A percentile compares a stretch with the other conserved stretches of the same genome.
These are phyloP conservation scores for Tarenaya hassleriana DNA, from an alignment of 345 rosid genomes.

Conservation along the genomic window DNA sequence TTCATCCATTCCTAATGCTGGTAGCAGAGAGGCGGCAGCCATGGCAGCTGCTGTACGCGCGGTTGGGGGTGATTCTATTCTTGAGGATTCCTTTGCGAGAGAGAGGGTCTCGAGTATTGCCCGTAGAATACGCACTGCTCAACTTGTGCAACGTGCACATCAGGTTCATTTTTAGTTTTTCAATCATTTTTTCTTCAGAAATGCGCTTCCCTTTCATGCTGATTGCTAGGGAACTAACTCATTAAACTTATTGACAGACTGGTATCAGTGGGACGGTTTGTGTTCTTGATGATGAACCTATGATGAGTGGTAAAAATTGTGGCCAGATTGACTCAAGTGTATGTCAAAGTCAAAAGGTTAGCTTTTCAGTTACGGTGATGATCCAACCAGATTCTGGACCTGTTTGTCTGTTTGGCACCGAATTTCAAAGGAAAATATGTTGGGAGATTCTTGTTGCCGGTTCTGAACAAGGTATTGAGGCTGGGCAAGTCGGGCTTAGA, in stretches of 20 bases:
- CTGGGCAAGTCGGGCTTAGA: constrained; percentile 97
- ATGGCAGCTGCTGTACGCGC: constrained; percentile 99
- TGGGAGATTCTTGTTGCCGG: constrained; percentile 99
- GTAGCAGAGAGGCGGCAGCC: constrained; percentile 99
- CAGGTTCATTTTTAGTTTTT: constrained; percentile 42
- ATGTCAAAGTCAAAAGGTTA: constrained; percentile 76
- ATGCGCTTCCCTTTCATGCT: constrained; percentile 15
- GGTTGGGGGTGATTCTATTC: constrained; percentile 98
- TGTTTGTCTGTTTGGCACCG: constrained; percentile 94
- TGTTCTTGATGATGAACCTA: constrained; percentile 95
- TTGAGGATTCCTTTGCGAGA: constrained; percentile 98
- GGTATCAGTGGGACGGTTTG: constrained; percentile 80
- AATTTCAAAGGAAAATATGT: constrained; percentile 85
- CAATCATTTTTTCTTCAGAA: background rate
- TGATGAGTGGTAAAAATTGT: constrained; percentile 76
- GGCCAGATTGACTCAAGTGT: constrained; percentile 75
- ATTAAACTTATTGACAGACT: constrained; percentile 47
- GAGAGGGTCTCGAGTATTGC: constrained; percentile 99
- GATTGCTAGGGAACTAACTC: constrained; percentile 16
- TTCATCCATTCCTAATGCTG: constrained; percentile 97
- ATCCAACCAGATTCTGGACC: constrained; percentile 99
- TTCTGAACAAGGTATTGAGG: constrained; percentile 99
- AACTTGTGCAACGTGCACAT: constrained; percentile 84
- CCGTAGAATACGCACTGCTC: constrained; percentile 80
- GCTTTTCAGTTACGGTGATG: constrained; percentile 83